phyloP scores from a whole-genome alignment of 495 filamentous ascomycete genomes.

The Aspergillus taichungensis region DNA sequence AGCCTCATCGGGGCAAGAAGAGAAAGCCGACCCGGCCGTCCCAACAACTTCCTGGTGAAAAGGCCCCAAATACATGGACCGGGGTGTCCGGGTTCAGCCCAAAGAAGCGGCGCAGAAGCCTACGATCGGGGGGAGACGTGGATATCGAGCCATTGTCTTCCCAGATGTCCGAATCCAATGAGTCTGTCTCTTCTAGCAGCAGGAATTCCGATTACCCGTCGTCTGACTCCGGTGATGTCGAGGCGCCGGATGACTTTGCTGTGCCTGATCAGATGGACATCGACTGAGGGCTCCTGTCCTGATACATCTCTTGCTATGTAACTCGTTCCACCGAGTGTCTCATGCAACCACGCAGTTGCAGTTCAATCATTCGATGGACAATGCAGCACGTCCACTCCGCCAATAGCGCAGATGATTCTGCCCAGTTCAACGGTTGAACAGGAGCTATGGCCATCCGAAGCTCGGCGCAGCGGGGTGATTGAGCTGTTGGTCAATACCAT shows the following conservation, averaged over 20 bases:
- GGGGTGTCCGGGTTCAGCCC: constrained; percentile 8
- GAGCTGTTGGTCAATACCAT: no score
- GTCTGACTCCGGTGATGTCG: constrained; percentile 5
- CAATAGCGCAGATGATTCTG: no score
- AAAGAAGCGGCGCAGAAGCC: constrained; percentile 23
- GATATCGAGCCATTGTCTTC: background rate
- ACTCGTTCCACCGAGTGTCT: background rate
- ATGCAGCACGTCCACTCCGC: no score
- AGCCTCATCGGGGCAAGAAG: constrained; percentile 26
- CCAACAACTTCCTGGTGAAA: background rate
- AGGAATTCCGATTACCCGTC: constrained; percentile 12
- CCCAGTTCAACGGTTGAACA: no score
- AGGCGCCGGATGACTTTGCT: constrained; percentile 5
- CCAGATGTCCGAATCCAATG: constrained; percentile 7
- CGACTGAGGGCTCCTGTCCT: constrained; percentile 12
- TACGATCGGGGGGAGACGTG: constrained; percentile 3
- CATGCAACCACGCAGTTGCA: no score
- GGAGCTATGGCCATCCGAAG: no score
- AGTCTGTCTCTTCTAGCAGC: constrained; percentile 11
- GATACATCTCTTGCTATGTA: background rate
- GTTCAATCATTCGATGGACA: no score
- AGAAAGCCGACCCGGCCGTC: constrained; percentile 19
- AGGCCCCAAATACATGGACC: constrained; percentile 4
- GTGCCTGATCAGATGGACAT: constrained; percentile 24
- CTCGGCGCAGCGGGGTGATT: no score